Base-by-base conservation (phyloP, 371 early-diverging fungal species). In the Haplosporangium sp. region DNA sequence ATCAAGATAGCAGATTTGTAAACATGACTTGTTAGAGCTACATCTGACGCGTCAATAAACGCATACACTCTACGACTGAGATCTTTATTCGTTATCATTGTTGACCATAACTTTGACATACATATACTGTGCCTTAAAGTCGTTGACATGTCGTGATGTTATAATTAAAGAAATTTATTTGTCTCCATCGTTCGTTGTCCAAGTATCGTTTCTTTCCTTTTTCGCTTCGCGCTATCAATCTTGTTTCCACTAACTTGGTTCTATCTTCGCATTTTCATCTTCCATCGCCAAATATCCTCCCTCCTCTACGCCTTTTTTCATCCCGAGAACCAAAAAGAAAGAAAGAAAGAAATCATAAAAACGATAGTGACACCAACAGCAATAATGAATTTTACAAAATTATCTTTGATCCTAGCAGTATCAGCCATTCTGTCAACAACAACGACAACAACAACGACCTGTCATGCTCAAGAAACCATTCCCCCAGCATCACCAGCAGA, bases 1-100 rank as follows among this genome's bases (percentile, higher is more conserved):
- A 72, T 77, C 73, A 77, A 77, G 63, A 72, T 77, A 34, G 72
- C 78, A 20, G 78, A 77, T 47, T 45, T 77, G 55, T 77, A 58
- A 47, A 50, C 1, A 44, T 19, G 5, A 11, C 35, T 53, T 17
- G 15, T 35, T 19, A 15, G 11, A 2, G 20, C 40, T 45, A 20
- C 27, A 11, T 44, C 10, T n/a, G n/a, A 48, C 50, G 50, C n/a
- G n/a, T 48, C 11, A 48, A 48, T 48, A 48, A 48, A 48, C n/a
- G n/a, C 27, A 27, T 27, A 27, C 27, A 27, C 27, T 27, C 27
- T 27, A 27, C 27, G 27, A 27, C 27, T 27, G 27, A 27, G 27
- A 27, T 27, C 27, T 27, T 27, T 1, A 27, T 27, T 27, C 27
- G 27, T 27, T 27, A 27, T 27, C 27, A 27, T 27, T 27, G 27